Evolutionary conservation across 2,329 filamentous ascomycete species (phyloP).

Genomic region (Trematosphaeria pertusa): DNA sequence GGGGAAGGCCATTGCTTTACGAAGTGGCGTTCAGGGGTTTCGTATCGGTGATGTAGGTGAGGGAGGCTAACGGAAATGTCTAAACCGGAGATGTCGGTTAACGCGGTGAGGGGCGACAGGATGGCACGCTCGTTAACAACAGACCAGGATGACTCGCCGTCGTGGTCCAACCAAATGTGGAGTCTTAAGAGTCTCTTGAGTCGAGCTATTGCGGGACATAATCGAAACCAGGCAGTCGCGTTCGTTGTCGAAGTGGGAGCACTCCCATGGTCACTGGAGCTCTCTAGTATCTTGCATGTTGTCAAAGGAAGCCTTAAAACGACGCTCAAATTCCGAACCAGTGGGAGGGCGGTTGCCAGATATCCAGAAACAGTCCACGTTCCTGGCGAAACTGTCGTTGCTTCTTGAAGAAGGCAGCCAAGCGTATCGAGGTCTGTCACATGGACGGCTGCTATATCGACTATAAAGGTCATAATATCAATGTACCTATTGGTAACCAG

Average conservation of each 20-base stretch:
- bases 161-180: conserved; percentile 20
- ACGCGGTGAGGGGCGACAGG: conserved; percentile 11
- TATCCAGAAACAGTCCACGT: too few relatives aligned
- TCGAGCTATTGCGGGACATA: not conserved
- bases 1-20: conserved; percentile 4
- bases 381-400: too few relatives aligned
- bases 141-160: conserved; percentile 14
- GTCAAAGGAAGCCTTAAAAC: not conserved
- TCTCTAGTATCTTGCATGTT: too few relatives aligned
- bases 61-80: conserved; percentile 14
- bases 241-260: too few relatives aligned
- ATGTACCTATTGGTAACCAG: too few relatives aligned
- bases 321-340: not conserved
- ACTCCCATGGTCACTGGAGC: too few relatives aligned
- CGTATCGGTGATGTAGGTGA: conserved; percentile 20
- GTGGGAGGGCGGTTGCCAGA: not conserved
- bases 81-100: conserved; percentile 5
- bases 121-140: conserved; percentile 20
- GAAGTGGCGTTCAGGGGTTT: conserved; percentile 16
- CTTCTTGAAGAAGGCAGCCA: not conserved
- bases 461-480: too few relatives aligned
- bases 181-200: conserved; percentile 12
- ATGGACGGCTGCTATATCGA: not conserved
- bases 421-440: not conserved
- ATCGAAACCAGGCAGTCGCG: not conserved